Conservation (phyloP, 106 monocot genomes). For the Cymbidium sinense region DNA sequence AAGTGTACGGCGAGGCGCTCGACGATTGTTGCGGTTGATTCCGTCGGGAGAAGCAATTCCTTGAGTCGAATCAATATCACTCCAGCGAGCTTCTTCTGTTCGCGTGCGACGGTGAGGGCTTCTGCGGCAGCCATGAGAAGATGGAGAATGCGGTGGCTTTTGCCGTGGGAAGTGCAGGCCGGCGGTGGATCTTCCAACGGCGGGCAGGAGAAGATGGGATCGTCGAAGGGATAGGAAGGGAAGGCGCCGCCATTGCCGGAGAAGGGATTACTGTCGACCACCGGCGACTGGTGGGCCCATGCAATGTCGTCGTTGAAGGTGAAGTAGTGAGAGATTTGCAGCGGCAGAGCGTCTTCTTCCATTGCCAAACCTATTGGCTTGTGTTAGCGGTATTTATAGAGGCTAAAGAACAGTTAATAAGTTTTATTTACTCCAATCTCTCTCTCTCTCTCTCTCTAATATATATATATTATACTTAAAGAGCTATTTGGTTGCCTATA, state of each 20-base stretch:
- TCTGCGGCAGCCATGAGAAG: slow-evolving; percentile 39
- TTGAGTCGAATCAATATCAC: slow-evolving; percentile 66
- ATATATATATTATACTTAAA: too few species aligned
- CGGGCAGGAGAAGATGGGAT: neutral
- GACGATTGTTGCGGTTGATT: slow-evolving; percentile 11
- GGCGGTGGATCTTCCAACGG: neutral
- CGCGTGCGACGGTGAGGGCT: slow-evolving; percentile 10
- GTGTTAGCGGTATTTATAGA: too few species aligned
- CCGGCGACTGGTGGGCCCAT: neutral
- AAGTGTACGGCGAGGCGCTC: slow-evolving; percentile 47
- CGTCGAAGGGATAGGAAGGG: neutral
- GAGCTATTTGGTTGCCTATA: too few species aligned
- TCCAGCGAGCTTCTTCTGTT: slow-evolving; percentile 26
- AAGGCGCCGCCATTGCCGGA: neutral
- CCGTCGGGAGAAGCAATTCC: slow-evolving; percentile 21
- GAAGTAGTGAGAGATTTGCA: neutral
- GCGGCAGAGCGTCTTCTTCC: neutral
- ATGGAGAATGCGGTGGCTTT: slow-evolving; percentile 29
- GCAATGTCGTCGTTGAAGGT: neutral
- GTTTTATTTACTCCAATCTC: too few species aligned
- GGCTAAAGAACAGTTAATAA: too few species aligned
- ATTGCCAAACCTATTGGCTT: neutral
- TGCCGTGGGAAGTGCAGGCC: neutral
- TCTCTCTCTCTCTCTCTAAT: too few species aligned
- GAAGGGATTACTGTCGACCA: neutral